Evolutionary conservation across 1,284 basidiomycete species (phyloP), one percentile per base, ranked within the genome.

Genomic region (Cutaneotrichosporon dermatis): DNA sequence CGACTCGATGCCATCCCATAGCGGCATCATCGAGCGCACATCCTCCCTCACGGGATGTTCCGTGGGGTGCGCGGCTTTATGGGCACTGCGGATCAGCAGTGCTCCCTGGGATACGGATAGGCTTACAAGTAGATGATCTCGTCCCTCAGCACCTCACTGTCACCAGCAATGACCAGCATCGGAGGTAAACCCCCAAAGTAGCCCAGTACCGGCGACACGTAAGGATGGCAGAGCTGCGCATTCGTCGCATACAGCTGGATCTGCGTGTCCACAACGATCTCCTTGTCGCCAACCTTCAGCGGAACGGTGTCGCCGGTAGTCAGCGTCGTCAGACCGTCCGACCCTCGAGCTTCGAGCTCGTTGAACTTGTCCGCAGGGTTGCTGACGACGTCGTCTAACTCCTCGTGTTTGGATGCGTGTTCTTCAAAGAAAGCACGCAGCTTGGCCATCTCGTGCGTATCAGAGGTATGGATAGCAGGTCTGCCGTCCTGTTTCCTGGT

Each of bases 101-200:
- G n/a, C n/a, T n/a, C n/a, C n/a, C n/a, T n/a, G n/a, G n/a, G n/a
- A n/a, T n/a, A n/a, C n/a, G n/a, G n/a, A n/a, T n/a, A n/a, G n/a
- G n/a, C n/a, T n/a, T n/a, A 92, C 89, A 83, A 79, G 71, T 91
- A 98, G 42, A 97, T 85, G 51, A 92, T 87, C 76, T 98, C 94
- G 71, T 99, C 95, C 51, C 92, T 82, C 45, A 98, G 78, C 0
- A 97, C 92, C 77, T 99, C 95, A 66, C 87, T 88, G 67, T 98
- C 89, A 41, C 95, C 88, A 1, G 86, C 89, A 64, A 95, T 86
- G 65, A 99, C 81, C 52, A 92, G 80, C 52, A 98, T 73, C 3
- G 95, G 94, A 1, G 92, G 92, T 0, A 99, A 78, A 1, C 94
- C 94, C 7, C 95, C 95, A 7, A 98, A 82, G 70, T 93, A 94